Evolutionary conservation across 768 basidiomycete species (phyloP).

Genomic region (Cantharellus cinnabarinus): DNA sequence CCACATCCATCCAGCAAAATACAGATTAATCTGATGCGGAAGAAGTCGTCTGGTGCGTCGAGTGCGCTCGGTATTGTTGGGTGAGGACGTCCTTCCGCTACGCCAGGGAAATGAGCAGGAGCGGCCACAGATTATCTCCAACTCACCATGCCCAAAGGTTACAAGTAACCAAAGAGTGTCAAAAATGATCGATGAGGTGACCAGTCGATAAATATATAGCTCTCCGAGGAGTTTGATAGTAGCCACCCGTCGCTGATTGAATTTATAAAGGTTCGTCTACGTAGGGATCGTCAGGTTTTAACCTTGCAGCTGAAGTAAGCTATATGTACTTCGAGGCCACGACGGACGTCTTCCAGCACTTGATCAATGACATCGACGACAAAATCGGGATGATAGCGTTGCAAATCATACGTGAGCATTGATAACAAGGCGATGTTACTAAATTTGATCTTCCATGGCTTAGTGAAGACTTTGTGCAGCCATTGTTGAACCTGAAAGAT

Average conservation of each 20-base stretch:
- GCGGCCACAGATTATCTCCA: background rate
- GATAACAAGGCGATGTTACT: constrained; percentile 75
- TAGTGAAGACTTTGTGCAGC: constrained; percentile 82
- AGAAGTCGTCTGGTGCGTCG: constrained; percentile 92
- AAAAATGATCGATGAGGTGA: constrained; percentile 78
- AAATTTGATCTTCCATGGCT: constrained; percentile 95
- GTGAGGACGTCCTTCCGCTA: constrained; percentile 76
- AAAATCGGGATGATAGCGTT: constrained; percentile 82
- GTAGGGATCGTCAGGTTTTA: background rate
- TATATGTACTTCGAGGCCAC: constrained; percentile 47
- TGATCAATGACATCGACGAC: constrained; percentile 80
- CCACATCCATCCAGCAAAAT: constrained; percentile 88
- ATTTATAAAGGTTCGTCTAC: constrained; percentile 74
- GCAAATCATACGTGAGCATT: constrained; percentile 87
- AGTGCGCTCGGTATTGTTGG: constrained; percentile 54
- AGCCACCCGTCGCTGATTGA: constrained; percentile 82
- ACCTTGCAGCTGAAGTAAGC: background rate
- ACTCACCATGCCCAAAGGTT: constrained; percentile 84
- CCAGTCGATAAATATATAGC: constrained; percentile 84
- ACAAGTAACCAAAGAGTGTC: constrained; percentile 87
- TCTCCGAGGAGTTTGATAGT: constrained; percentile 92
- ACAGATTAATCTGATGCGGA: constrained; percentile 80
- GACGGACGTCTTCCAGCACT: constrained; percentile 77
- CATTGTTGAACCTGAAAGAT: constrained; percentile 29
- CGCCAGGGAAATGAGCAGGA: constrained; percentile 6